Evolutionary conservation across 148 eudicot species (phyloP).

Genomic region (Drosera capensis): DNA sequence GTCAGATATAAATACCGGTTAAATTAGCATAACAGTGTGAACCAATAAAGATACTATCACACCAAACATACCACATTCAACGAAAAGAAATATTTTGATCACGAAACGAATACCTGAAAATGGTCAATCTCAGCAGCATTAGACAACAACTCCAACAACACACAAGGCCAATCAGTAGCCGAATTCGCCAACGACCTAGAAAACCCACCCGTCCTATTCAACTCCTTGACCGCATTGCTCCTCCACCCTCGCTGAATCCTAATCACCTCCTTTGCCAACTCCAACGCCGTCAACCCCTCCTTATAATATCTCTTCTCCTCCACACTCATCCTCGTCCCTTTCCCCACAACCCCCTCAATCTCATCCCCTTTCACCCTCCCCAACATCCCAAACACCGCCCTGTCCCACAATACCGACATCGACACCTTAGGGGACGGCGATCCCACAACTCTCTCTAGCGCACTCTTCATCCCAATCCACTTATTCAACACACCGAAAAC

Average conservation of each 20-base stretch:
- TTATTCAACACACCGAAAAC: conserved; percentile 60
- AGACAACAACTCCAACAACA: conserved; percentile 83
- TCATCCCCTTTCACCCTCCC: conserved; percentile 30
- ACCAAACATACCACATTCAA: too few relatives aligned
- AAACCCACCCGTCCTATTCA: conserved; percentile 64
- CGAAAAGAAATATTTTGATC: too few relatives aligned
- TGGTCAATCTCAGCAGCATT: conserved; percentile 60
- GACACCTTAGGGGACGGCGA: conserved; percentile 19
- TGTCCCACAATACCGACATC: conserved; percentile 50
- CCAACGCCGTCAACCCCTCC: conserved; percentile 61
- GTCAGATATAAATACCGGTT: too few relatives aligned
- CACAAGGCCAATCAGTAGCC: conserved; percentile 88
- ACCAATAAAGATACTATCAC: too few relatives aligned
- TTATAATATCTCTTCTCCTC: conserved; percentile 52
- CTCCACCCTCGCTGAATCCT: conserved; percentile 68
- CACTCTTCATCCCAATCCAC: conserved; percentile 50
- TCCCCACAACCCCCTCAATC: conserved; percentile 33
- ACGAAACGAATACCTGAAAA: conserved; percentile 49
- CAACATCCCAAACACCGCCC: conserved; percentile 48
- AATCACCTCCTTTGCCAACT: conserved; percentile 77
- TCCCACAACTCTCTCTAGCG: conserved; percentile 14
- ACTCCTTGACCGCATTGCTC: conserved; percentile 43
- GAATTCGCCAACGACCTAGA: conserved; percentile 60
- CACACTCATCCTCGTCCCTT: conserved; percentile 25
- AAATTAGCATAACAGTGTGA: too few relatives aligned